Base-by-base conservation (phyloP, 1,139 yeast genomes). In the Ogataea hybrid region DNA sequence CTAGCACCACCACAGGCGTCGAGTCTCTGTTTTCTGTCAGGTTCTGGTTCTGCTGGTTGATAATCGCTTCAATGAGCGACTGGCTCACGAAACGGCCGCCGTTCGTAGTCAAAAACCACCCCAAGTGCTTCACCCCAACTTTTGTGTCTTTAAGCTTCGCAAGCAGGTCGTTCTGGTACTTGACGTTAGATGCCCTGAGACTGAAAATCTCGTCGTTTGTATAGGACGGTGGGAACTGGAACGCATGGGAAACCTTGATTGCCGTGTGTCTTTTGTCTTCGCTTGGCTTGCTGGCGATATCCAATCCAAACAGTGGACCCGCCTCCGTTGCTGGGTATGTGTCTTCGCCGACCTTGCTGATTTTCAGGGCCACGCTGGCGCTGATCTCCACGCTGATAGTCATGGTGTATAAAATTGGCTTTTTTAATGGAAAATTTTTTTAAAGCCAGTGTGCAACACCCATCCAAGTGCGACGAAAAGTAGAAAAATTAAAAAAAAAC, bases 221-320 rank as follows among this genome's bases (percentile, higher is more conserved):
- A 57, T 65, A 48, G 32, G 44, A 73, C 17, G 50, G 31, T 38
- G 94, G 94, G 68, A 78, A 81, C 31, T 77, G 72, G 56, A 74
- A 78, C 31, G 81, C 73, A 56, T 84, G 86, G 21, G 90, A 75
- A 46, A 77, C 64, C 53, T 70, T 74, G 33, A 76, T 67, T 15
- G 67, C 58, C 16, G 76, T 50, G 73, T 78, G 48, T 30, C 49
- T 40, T n/a, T 22, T 38, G 9, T 20, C 21, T n/a, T 38, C 41
- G 15, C 12, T 32, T 2, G 30, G 12, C 32, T 54, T 80, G 60
- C 83, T 12, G 21, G 18, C 22, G 25, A 50, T 79, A 61, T 84
- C 89, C 49, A 84, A 73, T 15, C 96, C 96, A 44, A 84, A 77
- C 42, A 88, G 70, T 36, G 90, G 81, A 23, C 96, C 96, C 22